Percentiles rank a stretch among this genome's conserved stretches.
Conservation (phyloP, 2,329 filamentous ascomycete genomes). For the Alternaria triticina region DNA sequence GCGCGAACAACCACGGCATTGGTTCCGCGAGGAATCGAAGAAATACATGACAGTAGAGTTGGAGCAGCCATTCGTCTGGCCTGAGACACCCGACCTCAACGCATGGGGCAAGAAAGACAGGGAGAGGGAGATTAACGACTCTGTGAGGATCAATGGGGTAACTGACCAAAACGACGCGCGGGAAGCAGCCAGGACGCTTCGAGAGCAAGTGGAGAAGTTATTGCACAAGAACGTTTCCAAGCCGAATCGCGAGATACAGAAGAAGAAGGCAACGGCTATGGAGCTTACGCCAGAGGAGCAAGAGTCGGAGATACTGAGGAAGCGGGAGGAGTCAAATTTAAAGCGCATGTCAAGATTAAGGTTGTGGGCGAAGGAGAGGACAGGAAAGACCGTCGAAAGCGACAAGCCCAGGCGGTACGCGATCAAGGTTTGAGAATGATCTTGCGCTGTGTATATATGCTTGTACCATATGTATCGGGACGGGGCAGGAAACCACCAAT, state of each 20-base stretch:
- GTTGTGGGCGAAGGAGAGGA: slow-evolving; percentile 39
- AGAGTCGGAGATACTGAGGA: slow-evolving; percentile 4
- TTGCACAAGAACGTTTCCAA: slow-evolving; percentile 22
- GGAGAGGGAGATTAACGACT: slow-evolving; percentile 39
- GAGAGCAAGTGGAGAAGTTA: slow-evolving; percentile 35
- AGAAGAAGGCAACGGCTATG: background rate
- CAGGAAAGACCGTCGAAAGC: slow-evolving; percentile 25
- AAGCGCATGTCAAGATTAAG: slow-evolving; percentile 48
- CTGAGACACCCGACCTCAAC: slow-evolving; percentile 65
- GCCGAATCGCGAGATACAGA: slow-evolving; percentile 4
- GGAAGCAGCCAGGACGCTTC: slow-evolving; percentile 23
- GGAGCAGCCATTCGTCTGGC: slow-evolving; percentile 86
- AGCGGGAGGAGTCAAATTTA: slow-evolving; percentile 22
- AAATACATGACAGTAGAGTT: slow-evolving; percentile 98
- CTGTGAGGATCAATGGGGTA: slow-evolving; percentile 10
- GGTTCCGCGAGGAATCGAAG: slow-evolving; percentile 72
- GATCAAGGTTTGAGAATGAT: slow-evolving; percentile 26
- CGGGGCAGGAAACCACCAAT: background rate
- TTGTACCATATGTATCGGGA: slow-evolving; percentile 27
- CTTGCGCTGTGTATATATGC: slow-evolving; percentile 16
- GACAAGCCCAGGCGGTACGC: slow-evolving; percentile 22
- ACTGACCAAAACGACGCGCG: slow-evolving; percentile 17
- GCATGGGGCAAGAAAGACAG: slow-evolving; percentile 53
- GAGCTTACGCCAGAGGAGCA: slow-evolving; percentile 9
- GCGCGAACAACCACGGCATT: slow-evolving; percentile 58